These are phyloP conservation scores for Phytophthora megakarya DNA, from an alignment of 352 stramenopile species.

Conservation along the genomic window DNA sequence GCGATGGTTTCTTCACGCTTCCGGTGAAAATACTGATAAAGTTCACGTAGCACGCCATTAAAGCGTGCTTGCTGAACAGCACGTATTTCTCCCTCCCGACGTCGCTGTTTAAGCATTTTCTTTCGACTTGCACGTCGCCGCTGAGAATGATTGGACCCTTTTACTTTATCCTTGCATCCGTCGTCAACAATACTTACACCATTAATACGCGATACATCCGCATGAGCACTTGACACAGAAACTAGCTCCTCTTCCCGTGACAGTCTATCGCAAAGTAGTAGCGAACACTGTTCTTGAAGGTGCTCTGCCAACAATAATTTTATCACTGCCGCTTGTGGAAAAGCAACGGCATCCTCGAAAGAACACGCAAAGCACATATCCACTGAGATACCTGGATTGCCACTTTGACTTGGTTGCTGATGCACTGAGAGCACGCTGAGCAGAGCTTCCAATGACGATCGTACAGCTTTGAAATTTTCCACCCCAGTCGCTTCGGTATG, in stretches of 20 bases:
- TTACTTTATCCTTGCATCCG: not conserved
- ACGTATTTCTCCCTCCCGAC: slow-evolving; percentile 44
- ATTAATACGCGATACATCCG: not conserved
- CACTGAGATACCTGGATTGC: slow-evolving; percentile 12
- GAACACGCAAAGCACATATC: slow-evolving; percentile 52
- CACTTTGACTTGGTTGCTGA: slow-evolving; percentile 11
- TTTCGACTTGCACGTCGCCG: slow-evolving; percentile 67
- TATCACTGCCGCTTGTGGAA: slow-evolving; percentile 60
- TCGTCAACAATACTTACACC: not conserved
- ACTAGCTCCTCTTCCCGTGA: slow-evolving; percentile 45
- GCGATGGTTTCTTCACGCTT: slow-evolving; percentile 31
- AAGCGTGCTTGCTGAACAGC: slow-evolving; percentile 47
- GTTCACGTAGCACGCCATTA: slow-evolving; percentile 46
- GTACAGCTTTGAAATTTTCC: slow-evolving; percentile 15
- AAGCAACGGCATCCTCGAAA: slow-evolving; percentile 41
- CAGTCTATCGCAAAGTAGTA: slow-evolving; percentile 65
- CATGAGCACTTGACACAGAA: not conserved
- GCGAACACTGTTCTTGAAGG: slow-evolving; percentile 72
- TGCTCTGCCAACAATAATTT: slow-evolving; percentile 75
- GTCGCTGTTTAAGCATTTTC: slow-evolving; percentile 68
- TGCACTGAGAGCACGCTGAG: slow-evolving; percentile 22
- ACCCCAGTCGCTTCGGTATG: not conserved
- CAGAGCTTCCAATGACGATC: slow-evolving; percentile 33
- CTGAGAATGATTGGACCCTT: slow-evolving; percentile 49
- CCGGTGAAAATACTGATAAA: slow-evolving; percentile 35